phyloP scores from a whole-genome alignment of 2,329 filamentous ascomycete species.

The Ustilaginoidea virens region DNA sequence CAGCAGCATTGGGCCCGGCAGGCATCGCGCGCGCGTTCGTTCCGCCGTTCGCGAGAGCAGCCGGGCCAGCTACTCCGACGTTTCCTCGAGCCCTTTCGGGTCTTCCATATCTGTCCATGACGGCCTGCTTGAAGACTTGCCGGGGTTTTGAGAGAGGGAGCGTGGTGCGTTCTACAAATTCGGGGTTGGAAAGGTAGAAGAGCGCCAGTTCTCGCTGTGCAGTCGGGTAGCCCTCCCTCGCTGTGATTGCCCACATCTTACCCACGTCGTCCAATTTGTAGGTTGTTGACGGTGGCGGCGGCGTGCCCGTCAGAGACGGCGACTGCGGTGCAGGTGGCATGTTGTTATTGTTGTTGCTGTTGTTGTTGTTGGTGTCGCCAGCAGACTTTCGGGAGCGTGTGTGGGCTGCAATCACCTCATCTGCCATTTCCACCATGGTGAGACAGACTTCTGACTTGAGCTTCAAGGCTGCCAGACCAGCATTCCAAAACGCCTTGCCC shows the following conservation, averaged over 20 bases:
- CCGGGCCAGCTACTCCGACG: constrained; percentile 10
- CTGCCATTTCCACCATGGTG: constrained; percentile 53
- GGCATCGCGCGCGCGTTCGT: constrained; percentile 10
- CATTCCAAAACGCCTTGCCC: constrained; percentile 78
- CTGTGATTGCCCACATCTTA: constrained; percentile 81
- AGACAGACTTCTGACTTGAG: constrained; percentile 79
- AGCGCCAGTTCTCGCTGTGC: constrained; percentile 88
- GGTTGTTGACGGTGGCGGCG: constrained; percentile 36
- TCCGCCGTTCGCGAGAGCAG: constrained; percentile 11
- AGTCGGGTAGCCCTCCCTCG: constrained; percentile 69
- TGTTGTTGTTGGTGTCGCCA: constrained; percentile 14
- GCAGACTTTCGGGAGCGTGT: constrained; percentile 42
- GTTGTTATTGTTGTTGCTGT: too few species aligned
- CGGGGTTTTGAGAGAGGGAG: constrained; percentile 70
- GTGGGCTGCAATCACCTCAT: constrained; percentile 42
- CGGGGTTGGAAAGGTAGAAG: constrained; percentile 83
- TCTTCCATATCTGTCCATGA: constrained; percentile 55
- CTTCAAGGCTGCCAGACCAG: constrained; percentile 72
- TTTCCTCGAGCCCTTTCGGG: constrained; percentile 12
- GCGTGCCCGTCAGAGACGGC: constrained; percentile 23
- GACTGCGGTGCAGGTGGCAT: too few species aligned
- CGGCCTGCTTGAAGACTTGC: constrained; percentile 80
- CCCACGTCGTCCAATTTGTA: constrained; percentile 70
- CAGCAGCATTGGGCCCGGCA: constrained; percentile 7
- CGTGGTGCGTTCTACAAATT: constrained; percentile 65